These are phyloP conservation scores for Bipolaris cookei DNA, from an alignment of 2,329 filamentous ascomycete species.

Conservation along the genomic window DNA sequence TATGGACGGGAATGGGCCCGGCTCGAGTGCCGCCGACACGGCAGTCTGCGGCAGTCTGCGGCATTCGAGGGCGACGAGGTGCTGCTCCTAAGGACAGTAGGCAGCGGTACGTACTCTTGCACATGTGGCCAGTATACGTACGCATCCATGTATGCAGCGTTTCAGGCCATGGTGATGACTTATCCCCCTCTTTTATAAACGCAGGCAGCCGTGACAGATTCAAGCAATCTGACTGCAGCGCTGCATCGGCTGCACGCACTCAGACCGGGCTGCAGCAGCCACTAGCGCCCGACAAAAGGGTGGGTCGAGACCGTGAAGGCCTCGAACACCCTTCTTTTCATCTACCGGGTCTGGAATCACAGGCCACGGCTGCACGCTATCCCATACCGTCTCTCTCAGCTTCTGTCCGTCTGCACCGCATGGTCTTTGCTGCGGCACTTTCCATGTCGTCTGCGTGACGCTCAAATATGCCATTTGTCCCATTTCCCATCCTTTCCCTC, in stretches of 20 bases:
- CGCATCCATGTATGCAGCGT: neutral
- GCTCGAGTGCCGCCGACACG: neutral
- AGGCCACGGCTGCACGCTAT: slow-evolving; percentile 21
- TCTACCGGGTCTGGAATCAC: slow-evolving; percentile 19
- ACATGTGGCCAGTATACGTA: no score
- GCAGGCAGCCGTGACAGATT: neutral
- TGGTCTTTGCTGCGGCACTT: slow-evolving; percentile 9
- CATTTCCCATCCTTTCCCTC: slow-evolving; percentile 19
- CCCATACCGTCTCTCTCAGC: slow-evolving; percentile 15
- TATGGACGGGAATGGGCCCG: neutral
- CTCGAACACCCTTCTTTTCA: slow-evolving; percentile 25
- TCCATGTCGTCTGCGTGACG: slow-evolving; percentile 6
- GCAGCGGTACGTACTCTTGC: no score
- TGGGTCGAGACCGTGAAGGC: slow-evolving; percentile 17
- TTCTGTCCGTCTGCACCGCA: slow-evolving; percentile 5
- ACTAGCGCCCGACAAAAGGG: slow-evolving; percentile 8
- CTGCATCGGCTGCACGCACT: neutral
- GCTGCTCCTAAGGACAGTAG: no score
- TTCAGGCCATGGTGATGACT: neutral
- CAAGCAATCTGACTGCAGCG: neutral
- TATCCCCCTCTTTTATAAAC: neutral
- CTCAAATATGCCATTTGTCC: slow-evolving; percentile 21
- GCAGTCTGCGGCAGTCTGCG: neutral
- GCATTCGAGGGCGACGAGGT: neutral
- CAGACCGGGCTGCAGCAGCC: slow-evolving; percentile 7